Base-by-base conservation (phyloP, 192 early-diverging fungal genomes). In the Gaertneriomyces sp. region DNA sequence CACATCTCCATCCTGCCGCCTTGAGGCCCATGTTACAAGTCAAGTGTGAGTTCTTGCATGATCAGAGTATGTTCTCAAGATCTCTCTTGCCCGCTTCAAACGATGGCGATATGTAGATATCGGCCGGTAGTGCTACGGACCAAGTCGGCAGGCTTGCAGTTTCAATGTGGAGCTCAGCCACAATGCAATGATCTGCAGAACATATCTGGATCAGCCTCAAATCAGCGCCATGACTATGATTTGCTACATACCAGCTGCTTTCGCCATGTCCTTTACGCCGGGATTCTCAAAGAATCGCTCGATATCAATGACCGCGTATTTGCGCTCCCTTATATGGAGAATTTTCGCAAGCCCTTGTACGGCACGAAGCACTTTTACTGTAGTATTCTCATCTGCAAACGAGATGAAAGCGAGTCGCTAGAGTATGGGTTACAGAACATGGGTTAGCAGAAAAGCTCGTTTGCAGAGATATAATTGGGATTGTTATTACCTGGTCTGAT, bases 271-370 rank as follows among this genome's bases (percentile, higher is more conserved):
- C 3, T 17, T 12, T 1, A 49, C 47, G 17, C 12, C 17, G 12
- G 11, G 12, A 51, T 63, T 44, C 6, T 49, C 47, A 14, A 63
- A 63, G 19, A 63, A 53, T 16, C 46, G 61, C n/a, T 55, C 7
- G 3, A 11, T 11, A 38, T 42, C 50, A n/a, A 42, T 33, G 9
- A 53, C 19, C 5, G 33, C n/a, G 39, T 46, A 60, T 45, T 8
- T 60, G 16, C 50, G 63, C 33, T 64, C 63, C 14, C 33, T 16
- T 49, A 64, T 64, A 10, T 42, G 63, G 3, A 54, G 19, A 40
- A 64, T 64, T 8, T 38, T 55, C 7, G 43, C 42, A 3, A 42
- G 17, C 7, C 17, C 52, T 5, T 41, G 50, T 10, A 64, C 51
- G 11, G 42, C 16, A 10, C 63, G 53, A 25, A 64, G 53, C 14